Evolutionary conservation across 2,329 filamentous ascomycete species (phyloP).

Genomic region (Scedosporium dehoogii): DNA sequence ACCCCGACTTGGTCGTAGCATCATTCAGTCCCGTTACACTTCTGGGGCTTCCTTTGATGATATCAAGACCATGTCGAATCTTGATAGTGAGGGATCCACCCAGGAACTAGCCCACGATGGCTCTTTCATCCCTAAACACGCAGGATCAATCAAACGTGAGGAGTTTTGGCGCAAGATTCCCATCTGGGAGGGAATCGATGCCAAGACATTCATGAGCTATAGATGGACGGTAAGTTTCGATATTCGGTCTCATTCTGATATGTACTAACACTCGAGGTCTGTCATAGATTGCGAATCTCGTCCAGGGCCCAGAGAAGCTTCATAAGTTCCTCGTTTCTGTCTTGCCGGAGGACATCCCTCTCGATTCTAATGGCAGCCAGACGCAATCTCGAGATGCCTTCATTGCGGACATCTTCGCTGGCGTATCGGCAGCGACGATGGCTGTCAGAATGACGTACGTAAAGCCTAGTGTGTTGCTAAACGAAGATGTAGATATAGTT

Average conservation of each 20-base stretch:
- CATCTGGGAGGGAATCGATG: conserved; percentile 36
- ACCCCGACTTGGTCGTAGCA: too few relatives aligned
- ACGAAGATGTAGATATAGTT: neutral
- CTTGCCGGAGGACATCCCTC: conserved; percentile 39
- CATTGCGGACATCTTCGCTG: conserved; percentile 41
- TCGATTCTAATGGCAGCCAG: conserved; percentile 16
- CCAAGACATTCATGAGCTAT: conserved; percentile 40
- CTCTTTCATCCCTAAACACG: too few relatives aligned
- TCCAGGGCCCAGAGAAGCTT: conserved; percentile 37
- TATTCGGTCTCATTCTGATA: neutral
- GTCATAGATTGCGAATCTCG: conserved; percentile 34
- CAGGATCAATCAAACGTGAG: conserved; percentile 10
- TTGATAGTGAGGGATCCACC: neutral
- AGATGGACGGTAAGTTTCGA: conserved; percentile 40
- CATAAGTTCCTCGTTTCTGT: conserved; percentile 36
- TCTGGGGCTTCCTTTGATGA: too few relatives aligned
- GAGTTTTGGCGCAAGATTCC: conserved; percentile 42
- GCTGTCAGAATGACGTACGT: conserved; percentile 44
- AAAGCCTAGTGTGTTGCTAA: neutral
- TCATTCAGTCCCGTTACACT: too few relatives aligned
- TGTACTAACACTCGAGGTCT: neutral
- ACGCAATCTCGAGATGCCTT: conserved; percentile 41
- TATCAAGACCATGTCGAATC: too few relatives aligned
- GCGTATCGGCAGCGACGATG: conserved; percentile 47
- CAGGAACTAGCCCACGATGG: neutral